Evolutionary conservation across 768 basidiomycete species (phyloP).

Genomic region (Phylloporus sp.): DNA sequence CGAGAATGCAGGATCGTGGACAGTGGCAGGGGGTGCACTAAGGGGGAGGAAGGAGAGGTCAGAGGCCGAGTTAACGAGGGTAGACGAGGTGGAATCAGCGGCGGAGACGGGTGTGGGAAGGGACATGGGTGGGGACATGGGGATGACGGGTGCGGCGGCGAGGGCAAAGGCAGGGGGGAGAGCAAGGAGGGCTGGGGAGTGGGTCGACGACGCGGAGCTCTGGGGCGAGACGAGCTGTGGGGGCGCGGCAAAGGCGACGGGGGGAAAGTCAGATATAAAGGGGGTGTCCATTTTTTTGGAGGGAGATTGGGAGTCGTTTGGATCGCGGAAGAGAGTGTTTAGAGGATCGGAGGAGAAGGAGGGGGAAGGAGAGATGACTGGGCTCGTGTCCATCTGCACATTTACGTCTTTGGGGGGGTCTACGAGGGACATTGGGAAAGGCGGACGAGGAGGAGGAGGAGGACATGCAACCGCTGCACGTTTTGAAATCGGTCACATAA

Average conservation of each 20-base stretch:
- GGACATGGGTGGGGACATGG: slow-evolving; percentile 7
- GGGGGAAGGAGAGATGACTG: slow-evolving; percentile 10
- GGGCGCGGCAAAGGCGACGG: slow-evolving; percentile 36
- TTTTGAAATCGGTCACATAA: slow-evolving; percentile 21
- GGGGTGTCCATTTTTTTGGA: slow-evolving; percentile 27
- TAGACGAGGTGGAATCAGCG: slow-evolving; percentile 15
- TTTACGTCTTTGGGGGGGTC: slow-evolving; percentile 9
- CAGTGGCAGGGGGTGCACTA: slow-evolving; percentile 2
- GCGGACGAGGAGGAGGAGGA: slow-evolving; percentile 7
- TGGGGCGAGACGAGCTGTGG: neutral
- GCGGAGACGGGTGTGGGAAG: slow-evolving; percentile 12
- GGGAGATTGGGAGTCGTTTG: neutral
- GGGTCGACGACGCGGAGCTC: slow-evolving; percentile 6
- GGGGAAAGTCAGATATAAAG: slow-evolving; percentile 45
- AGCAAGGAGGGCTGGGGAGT: slow-evolving; percentile 38
- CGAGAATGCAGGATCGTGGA: slow-evolving; percentile 20
- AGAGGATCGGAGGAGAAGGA: slow-evolving; percentile 9
- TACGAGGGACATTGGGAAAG: slow-evolving; percentile 14
- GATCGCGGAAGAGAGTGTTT: slow-evolving; percentile 1
- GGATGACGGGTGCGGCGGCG: slow-evolving; percentile 1
- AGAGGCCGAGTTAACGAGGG: slow-evolving; percentile 18
- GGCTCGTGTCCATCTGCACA: slow-evolving; percentile 18
- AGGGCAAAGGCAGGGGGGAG: slow-evolving; percentile 26
- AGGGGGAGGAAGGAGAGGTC: slow-evolving; percentile 27
- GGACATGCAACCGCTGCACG: slow-evolving; percentile 21